Conservation (phyloP, 768 basidiomycete species). For the Pleurotus ostreatus region DNA sequence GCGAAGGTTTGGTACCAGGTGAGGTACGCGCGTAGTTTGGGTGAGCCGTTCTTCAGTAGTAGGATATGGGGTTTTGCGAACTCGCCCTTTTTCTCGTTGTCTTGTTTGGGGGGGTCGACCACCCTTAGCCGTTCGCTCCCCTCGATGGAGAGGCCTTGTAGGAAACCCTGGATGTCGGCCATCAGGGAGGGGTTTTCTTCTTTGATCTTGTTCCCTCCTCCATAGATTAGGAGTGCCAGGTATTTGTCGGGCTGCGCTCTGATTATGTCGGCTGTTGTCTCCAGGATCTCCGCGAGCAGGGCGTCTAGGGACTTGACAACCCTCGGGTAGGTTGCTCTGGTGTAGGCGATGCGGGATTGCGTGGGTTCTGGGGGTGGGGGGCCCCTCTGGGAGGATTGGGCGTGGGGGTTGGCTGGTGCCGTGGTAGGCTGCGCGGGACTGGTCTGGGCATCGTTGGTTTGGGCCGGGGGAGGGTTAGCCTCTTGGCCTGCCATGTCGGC, state of each 20-base stretch:
- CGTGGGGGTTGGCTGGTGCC: too few species aligned
- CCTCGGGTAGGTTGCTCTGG: not conserved
- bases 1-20: not conserved
- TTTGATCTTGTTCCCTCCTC: not conserved
- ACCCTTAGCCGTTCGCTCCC: not conserved
- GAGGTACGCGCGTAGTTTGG: not conserved
- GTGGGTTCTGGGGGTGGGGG: not conserved
- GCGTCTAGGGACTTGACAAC: not conserved
- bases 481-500: too few species aligned
- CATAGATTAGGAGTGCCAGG: not conserved
- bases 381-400: not conserved
- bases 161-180: not conserved
- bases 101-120: not conserved
- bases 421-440: too few species aligned
- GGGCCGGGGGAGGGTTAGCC: too few species aligned
- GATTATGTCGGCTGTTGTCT: not conserved
- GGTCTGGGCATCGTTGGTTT: too few species aligned
- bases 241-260: not conserved
- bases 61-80: not conserved
- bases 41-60: not conserved
- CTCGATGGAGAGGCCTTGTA: not conserved
- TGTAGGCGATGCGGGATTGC: not conserved
- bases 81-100: not conserved
- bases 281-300: not conserved
- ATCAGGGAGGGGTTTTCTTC: not conserved